Evolutionary conservation across 495 filamentous ascomycete species (phyloP).

Genomic region (Annulohypoxylon moriforme): DNA sequence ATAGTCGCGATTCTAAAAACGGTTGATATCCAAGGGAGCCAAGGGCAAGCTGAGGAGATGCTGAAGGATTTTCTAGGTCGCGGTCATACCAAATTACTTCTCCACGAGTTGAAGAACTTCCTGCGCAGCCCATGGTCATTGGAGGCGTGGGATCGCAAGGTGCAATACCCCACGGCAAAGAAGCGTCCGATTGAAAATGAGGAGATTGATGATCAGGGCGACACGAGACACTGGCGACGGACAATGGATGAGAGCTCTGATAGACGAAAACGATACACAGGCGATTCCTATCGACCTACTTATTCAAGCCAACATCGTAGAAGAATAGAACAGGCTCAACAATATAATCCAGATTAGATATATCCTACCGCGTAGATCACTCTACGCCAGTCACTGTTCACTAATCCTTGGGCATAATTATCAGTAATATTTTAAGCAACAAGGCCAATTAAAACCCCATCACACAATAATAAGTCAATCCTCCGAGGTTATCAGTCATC

Average conservation of each 20-base stretch:
- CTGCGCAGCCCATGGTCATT: constrained; percentile 80
- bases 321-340: constrained; percentile 11
- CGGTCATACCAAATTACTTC: constrained; percentile 79
- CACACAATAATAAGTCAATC: too few species aligned
- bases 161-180: constrained; percentile 70
- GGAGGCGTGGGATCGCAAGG: constrained; percentile 82
- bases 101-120: constrained; percentile 87
- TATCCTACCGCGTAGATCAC: neutral
- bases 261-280: constrained; percentile 19
- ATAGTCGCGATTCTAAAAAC: constrained; percentile 89
- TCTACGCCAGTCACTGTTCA: neutral
- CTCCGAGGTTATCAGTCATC: too few species aligned
- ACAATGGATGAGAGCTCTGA: neutral
- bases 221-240: neutral
- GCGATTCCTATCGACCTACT: constrained; percentile 45
- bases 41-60: constrained; percentile 88
- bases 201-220: neutral
- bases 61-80: constrained; percentile 86
- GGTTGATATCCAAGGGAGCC: constrained; percentile 86
- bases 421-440: neutral
- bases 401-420: neutral
- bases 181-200: constrained; percentile 18
- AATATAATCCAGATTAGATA: constrained; percentile 28
- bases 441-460: neutral
- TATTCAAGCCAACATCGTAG: constrained; percentile 21